Base-by-base conservation (phyloP, 2,329 filamentous ascomycete species). In the Aspergillus novofumigatus region DNA sequence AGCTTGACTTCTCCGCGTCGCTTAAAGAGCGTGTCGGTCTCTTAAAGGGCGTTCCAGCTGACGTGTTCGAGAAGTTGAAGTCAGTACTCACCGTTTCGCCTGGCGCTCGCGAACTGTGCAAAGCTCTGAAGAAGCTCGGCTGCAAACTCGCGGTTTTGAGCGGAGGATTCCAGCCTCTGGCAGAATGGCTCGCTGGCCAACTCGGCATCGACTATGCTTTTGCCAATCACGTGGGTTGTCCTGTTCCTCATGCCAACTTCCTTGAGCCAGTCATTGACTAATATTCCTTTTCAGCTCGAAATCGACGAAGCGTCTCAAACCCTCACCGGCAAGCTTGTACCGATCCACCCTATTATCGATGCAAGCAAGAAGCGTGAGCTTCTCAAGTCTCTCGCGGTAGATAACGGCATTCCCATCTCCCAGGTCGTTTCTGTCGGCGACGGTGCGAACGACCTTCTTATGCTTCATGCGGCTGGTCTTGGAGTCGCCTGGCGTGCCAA, bases 101-200 rank as follows among this genome's bases (percentile, higher is more conserved):
- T 10, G 94, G 94, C 6, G 92, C 91, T 1, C 83, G 81, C 20
- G 85, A 90, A 61, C 80, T 97, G 20, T 82, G 96, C 61, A 82
- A 76, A 59, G 88, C 87, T 0, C 78, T 99, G 52, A 92, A 90
- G 75, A 80, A 83, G 23, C 77, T 96, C 4, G 93, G 93, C 7
- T 88, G 90, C 75, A 93, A 90, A 76, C 91, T 92, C 1, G 94
- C 92, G 0, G 93, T 99, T 4, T 77, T 97, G 32, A 96, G 91
- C 35, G 94, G 94, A 48, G 94, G 94, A 0, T 99, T 99, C 75
- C 85, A 90, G 62, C 92, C 93, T 0, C 78, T 97, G 62, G 95
- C 94, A 0, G 82, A 86, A 56, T 97, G 92, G 91, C 83, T 97
- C 38, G 92, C 90, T 17, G 80, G 80, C 44, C 81, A 91, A 67